Evolutionary conservation across 2,329 filamentous ascomycete genomes (phyloP).

Genomic region (Trichoderma breve): DNA sequence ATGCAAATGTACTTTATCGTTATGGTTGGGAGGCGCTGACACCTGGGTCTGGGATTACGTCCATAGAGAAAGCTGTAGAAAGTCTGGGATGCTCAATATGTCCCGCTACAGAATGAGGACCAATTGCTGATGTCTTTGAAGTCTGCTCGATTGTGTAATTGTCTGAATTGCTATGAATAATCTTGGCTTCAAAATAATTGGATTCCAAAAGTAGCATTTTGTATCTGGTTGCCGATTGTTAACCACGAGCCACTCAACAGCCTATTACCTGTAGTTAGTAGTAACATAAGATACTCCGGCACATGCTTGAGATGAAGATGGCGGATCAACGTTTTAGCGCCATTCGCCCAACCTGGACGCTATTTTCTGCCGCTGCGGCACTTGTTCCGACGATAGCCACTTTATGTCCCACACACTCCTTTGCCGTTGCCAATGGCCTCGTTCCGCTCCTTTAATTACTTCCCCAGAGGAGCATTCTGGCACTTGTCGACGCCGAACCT

Average conservation of each 20-base stretch:
- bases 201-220: too few species aligned
- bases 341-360: not conserved
- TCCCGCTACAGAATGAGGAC: slow-evolving; percentile 16
- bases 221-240: too few species aligned
- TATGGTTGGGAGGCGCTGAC: slow-evolving; percentile 13
- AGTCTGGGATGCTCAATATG: slow-evolving; percentile 9
- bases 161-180: not conserved
- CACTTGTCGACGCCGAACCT: not conserved
- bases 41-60: slow-evolving; percentile 17
- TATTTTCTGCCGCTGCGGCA: not conserved
- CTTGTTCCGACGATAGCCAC: slow-evolving; percentile 21
- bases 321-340: slow-evolving; percentile 18
- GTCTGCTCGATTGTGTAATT: not conserved
- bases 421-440: slow-evolving; percentile 4
- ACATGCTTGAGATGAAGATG: not conserved
- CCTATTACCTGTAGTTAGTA: too few species aligned
- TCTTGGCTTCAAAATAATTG: not conserved
- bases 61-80: slow-evolving; percentile 19
- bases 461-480: not conserved
- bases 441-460: not conserved
- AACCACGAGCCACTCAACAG: too few species aligned
- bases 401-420: slow-evolving; percentile 11
- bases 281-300: not conserved
- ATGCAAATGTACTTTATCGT: slow-evolving; percentile 23
- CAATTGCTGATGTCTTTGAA: not conserved